These are phyloP conservation scores for Penicillium mononematosum DNA, from an alignment of 495 filamentous ascomycete genomes.

Conservation along the genomic window DNA sequence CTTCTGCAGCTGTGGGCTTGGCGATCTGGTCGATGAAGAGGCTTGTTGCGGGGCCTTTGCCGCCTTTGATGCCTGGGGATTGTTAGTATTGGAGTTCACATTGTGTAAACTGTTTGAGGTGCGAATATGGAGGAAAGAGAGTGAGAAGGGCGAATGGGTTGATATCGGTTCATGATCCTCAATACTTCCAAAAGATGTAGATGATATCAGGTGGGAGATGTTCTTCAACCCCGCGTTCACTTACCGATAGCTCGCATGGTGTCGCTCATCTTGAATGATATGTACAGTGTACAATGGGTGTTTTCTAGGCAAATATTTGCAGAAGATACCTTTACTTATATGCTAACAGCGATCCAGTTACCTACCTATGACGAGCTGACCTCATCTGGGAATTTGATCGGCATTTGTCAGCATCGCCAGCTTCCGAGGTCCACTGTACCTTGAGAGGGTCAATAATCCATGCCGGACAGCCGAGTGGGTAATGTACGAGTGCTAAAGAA, in stretches of 20 bases:
- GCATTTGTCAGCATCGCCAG: slow-evolving; percentile 18
- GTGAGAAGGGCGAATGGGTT: neutral
- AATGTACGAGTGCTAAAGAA: too few relatives aligned
- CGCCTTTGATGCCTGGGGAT: slow-evolving; percentile 50
- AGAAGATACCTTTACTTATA: slow-evolving; percentile 5
- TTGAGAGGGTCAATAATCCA: slow-evolving; percentile 1
- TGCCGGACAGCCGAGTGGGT: slow-evolving; percentile 1
- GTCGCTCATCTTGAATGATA: slow-evolving; percentile 19
- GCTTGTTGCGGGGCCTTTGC: slow-evolving; percentile 54
- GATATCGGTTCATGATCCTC: neutral
- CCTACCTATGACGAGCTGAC: neutral
- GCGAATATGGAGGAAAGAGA: neutral
- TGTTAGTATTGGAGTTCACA: slow-evolving; percentile 5
- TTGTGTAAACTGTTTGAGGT: neutral
- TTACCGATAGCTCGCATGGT: slow-evolving; percentile 34
- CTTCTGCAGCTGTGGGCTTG: slow-evolving; percentile 26
- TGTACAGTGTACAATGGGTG: neutral
- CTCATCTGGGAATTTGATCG: slow-evolving; percentile 1
- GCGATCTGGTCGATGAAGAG: slow-evolving; percentile 45
- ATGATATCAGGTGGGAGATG: slow-evolving; percentile 12
- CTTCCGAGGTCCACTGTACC: neutral
- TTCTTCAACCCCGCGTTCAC: slow-evolving; percentile 9
- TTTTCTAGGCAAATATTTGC: neutral
- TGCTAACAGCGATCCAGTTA: neutral
- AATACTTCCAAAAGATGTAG: slow-evolving; percentile 6